A percentile compares a stretch with the other conserved stretches of the same genome.
Evolutionary conservation across 2,329 filamentous ascomycete species (phyloP).

Genomic region (Cladorrhinum sp.): DNA sequence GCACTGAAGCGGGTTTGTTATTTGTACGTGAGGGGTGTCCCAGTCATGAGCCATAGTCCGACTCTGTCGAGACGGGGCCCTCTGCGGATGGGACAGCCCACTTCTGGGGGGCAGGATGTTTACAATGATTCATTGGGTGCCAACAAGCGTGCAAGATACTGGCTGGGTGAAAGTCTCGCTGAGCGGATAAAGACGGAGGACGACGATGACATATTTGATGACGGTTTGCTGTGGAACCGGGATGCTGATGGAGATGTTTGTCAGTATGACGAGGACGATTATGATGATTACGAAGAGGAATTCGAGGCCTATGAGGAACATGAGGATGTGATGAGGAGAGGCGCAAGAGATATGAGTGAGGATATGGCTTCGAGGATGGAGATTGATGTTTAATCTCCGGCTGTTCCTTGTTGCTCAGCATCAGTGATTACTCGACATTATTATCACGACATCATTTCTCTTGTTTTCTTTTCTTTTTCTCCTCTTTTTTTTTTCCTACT

Average conservation of each 20-base stretch:
- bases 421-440: background rate
- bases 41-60: slow-evolving; percentile 65
- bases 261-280: slow-evolving; percentile 47
- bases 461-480: background rate
- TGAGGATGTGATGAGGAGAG: slow-evolving; percentile 40
- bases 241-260: slow-evolving; percentile 58
- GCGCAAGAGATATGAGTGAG: slow-evolving; percentile 55
- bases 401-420: background rate
- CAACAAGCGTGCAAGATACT: slow-evolving; percentile 81
- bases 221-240: slow-evolving; percentile 56
- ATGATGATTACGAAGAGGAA: slow-evolving; percentile 42
- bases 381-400: slow-evolving; percentile 41
- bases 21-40: slow-evolving; percentile 86
- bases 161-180: slow-evolving; percentile 70
- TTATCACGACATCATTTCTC: background rate
- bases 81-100: slow-evolving; percentile 14
- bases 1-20: slow-evolving; percentile 89
- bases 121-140: slow-evolving; percentile 51
- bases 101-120: slow-evolving; percentile 22
- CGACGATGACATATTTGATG: slow-evolving; percentile 41
- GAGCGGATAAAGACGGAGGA: slow-evolving; percentile 45
- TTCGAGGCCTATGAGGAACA: slow-evolving; percentile 35
- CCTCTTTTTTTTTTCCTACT: slow-evolving; percentile 3
- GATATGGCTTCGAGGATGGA: slow-evolving; percentile 63
- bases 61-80: slow-evolving; percentile 33